Evolutionary conservation across 352 stramenopile species (phyloP).

Genomic region (Pythium brachiatum): DNA sequence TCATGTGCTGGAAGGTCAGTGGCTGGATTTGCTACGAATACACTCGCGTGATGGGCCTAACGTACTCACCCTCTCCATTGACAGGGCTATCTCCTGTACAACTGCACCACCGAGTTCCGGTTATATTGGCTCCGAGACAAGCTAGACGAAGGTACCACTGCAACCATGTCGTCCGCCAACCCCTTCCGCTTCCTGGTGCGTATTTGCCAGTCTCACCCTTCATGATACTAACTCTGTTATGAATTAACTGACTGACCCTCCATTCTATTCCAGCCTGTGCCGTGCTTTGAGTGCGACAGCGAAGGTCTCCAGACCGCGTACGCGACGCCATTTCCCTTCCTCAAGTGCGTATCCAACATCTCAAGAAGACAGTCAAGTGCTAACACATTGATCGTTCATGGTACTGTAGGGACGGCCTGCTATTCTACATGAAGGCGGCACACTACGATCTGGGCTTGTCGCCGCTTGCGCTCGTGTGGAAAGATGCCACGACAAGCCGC

Average conservation of each 20-base stretch:
- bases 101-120: slow-evolving; percentile 91
- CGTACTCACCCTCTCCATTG: too few relatives aligned
- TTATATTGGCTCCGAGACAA: slow-evolving; percentile 92
- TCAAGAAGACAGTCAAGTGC: too few relatives aligned
- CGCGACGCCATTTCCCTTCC: slow-evolving; percentile 73
- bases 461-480: slow-evolving; percentile 88
- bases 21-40: background rate
- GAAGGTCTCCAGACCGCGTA: slow-evolving; percentile 79
- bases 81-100: slow-evolving; percentile 87
- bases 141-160: slow-evolving; percentile 66
- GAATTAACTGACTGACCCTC: background rate
- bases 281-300: slow-evolving; percentile 84
- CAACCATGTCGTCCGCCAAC: slow-evolving; percentile 51
- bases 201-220: background rate
- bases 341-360: slow-evolving; percentile 82
- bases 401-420: slow-evolving; percentile 70
- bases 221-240: background rate
- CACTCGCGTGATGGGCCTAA: background rate
- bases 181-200: slow-evolving; percentile 74
- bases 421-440: slow-evolving; percentile 89
- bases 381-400: background rate
- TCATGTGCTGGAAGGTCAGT: slow-evolving; percentile 92
- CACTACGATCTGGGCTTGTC: slow-evolving; percentile 89
- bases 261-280: slow-evolving; percentile 49
- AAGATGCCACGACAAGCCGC: slow-evolving; percentile 80